Conservation (phyloP, 345 rosid genomes). For the Eucalyptus brandiana region DNA sequence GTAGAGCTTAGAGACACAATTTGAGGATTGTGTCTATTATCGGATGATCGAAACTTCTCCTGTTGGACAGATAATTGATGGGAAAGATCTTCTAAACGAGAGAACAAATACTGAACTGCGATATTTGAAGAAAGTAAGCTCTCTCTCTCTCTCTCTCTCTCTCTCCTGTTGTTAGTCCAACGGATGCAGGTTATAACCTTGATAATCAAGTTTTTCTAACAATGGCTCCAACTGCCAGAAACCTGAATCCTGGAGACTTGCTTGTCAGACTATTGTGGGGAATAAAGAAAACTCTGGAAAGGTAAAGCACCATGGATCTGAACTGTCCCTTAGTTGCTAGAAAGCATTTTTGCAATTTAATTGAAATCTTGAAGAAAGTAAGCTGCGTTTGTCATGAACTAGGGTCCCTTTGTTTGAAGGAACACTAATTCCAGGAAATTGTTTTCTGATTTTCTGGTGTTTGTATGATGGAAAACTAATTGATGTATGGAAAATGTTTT, state of each 20-base stretch:
- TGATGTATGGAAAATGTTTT: not conserved
- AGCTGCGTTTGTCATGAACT: not conserved
- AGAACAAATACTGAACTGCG: slow-evolving; percentile 59
- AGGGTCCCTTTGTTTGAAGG: not conserved
- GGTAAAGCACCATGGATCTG: slow-evolving; percentile 12
- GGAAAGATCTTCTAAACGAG: slow-evolving; percentile 65
- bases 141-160: not conserved
- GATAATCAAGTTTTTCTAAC: not conserved
- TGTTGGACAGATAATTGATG: slow-evolving; percentile 55
- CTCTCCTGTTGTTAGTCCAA: not conserved
- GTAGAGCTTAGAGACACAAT: not conserved
- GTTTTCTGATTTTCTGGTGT: not conserved
- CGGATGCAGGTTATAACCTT: not conserved
- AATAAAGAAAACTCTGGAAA: slow-evolving; percentile 78
- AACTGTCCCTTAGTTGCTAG: not conserved
- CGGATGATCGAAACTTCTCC: not conserved
- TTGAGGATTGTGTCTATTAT: not conserved
- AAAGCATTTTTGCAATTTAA: not conserved
- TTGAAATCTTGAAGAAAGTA: not conserved
- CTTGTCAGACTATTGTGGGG: slow-evolving; percentile 91
- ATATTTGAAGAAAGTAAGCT: slow-evolving; percentile 52
- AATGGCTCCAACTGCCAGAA: slow-evolving; percentile 21
- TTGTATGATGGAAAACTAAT: not conserved
- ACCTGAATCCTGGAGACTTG: slow-evolving; percentile 88
- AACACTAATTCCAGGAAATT: not conserved